phyloP scores from a whole-genome alignment of 257 asterid genomes.

The Leptodermis oblonga region DNA sequence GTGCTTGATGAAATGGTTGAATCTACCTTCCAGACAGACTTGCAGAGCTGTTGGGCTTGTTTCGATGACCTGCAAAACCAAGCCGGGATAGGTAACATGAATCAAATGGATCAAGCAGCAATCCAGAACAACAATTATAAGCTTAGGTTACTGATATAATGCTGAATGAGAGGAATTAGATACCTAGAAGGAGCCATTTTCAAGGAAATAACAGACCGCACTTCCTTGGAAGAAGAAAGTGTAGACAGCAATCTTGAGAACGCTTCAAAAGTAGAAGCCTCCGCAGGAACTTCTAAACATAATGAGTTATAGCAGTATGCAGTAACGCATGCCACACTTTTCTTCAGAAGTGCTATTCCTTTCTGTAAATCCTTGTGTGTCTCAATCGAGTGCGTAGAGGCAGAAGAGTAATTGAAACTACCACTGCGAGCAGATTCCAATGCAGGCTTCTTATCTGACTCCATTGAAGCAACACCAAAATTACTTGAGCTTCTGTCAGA shows the following conservation, averaged over 20 bases:
- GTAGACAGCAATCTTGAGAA: slow-evolving; percentile 73
- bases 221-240: slow-evolving; percentile 94
- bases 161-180: slow-evolving; percentile 4
- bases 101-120: neutral
- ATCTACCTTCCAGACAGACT: slow-evolving; percentile 77
- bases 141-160: neutral
- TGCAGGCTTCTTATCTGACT: slow-evolving; percentile 76
- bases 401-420: slow-evolving; percentile 72
- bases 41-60: slow-evolving; percentile 63
- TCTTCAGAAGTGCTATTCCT: slow-evolving; percentile 98
- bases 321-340: slow-evolving; percentile 91
- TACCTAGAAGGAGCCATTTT: slow-evolving; percentile 78
- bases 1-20: slow-evolving; percentile 76
- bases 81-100: neutral
- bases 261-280: slow-evolving; percentile 91
- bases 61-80: slow-evolving; percentile 61
- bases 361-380: slow-evolving; percentile 94
- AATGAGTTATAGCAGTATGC: slow-evolving; percentile 75
- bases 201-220: slow-evolving; percentile 65
- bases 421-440: slow-evolving; percentile 67
- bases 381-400: slow-evolving; percentile 82
- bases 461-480: slow-evolving; percentile 92
- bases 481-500: slow-evolving; percentile 89
- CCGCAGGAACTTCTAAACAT: slow-evolving; percentile 73
- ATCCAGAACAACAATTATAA: neutral